A percentile compares a stretch with the other conserved stretches of the same genome.
Evolutionary conservation across 2,329 filamentous ascomycete genomes (phyloP).

Genomic region (Colletotrichum sp.): DNA sequence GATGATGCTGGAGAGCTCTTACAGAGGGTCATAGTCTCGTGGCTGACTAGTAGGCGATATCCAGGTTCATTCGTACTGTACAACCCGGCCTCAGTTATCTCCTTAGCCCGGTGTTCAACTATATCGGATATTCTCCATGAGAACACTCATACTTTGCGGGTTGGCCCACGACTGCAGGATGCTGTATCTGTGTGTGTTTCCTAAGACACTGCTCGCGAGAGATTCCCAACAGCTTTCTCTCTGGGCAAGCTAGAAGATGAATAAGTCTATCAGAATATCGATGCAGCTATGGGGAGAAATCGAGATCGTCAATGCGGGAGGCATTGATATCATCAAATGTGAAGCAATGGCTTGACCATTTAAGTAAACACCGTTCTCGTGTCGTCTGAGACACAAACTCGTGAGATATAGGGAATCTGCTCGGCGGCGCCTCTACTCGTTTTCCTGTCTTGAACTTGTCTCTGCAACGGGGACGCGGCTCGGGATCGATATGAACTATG

Average conservation of each 20-base stretch:
- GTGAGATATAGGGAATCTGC: too few species aligned
- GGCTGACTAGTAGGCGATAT: rapidly evolving
- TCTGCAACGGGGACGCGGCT: too few species aligned
- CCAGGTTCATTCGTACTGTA: not conserved
- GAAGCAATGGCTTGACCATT: not conserved
- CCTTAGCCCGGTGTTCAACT: rapidly evolving
- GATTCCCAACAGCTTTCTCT: not conserved
- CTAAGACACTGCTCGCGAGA: not conserved
- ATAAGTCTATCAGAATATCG: not conserved
- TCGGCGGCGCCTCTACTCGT: too few species aligned
- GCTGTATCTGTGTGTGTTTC: too few species aligned
- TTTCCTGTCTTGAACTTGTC: too few species aligned
- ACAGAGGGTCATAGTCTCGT: not conserved
- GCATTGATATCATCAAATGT: not conserved
- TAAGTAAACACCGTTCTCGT: not conserved
- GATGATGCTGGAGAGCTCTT: not conserved
- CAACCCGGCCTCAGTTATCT: rapidly evolving
- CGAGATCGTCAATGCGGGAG: not conserved
- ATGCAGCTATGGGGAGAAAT: not conserved
- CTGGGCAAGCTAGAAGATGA: too few species aligned
- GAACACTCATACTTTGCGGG: not conserved
- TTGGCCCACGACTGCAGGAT: rapidly evolving
- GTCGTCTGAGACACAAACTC: too few species aligned
- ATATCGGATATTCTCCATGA: not conserved
- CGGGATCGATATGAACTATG: too few species aligned